Percentiles rank a stretch among this genome's conserved stretches.
phyloP scores from a whole-genome alignment of 306 rosid species.

The Bauhinia variegata region DNA sequence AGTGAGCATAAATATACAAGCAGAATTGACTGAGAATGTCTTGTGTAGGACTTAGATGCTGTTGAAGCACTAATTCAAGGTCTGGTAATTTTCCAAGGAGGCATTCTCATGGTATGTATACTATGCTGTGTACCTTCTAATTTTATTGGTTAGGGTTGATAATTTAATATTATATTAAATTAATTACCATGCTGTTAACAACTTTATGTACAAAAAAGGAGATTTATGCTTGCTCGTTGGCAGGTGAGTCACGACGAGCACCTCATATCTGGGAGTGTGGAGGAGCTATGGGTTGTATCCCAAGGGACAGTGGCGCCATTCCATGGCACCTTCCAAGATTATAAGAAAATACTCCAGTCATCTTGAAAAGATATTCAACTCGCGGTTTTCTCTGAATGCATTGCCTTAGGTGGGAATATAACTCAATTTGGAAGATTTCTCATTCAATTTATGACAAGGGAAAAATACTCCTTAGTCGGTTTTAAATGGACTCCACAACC shows the following conservation, averaged over 20 bases:
- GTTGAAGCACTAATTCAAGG: slow-evolving; percentile 99
- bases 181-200: slow-evolving; percentile 3
- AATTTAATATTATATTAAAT: slow-evolving; percentile 11
- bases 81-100: slow-evolving; percentile 97
- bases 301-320: slow-evolving; percentile 81
- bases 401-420: no score
- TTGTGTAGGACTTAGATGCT: slow-evolving; percentile 93
- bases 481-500: no score
- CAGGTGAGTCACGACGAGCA: slow-evolving; percentile 99
- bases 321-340: slow-evolving; percentile 82
- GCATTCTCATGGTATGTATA: slow-evolving; percentile 91
- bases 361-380: slow-evolving; percentile 35
- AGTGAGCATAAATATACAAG: slow-evolving; percentile 7
- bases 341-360: slow-evolving; percentile 85
- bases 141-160: background rate
- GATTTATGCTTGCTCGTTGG: slow-evolving; percentile 29
- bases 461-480: no score
- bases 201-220: background rate
- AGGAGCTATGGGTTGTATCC: slow-evolving; percentile 95
- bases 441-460: background rate
- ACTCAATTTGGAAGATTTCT: no score
- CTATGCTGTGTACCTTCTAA: background rate
- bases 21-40: slow-evolving; percentile 30
- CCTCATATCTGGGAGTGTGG: slow-evolving; percentile 97
- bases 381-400: background rate